Conservation (phyloP, 2,329 filamentous ascomycete genomes). For the Cladosporium sp. region DNA sequence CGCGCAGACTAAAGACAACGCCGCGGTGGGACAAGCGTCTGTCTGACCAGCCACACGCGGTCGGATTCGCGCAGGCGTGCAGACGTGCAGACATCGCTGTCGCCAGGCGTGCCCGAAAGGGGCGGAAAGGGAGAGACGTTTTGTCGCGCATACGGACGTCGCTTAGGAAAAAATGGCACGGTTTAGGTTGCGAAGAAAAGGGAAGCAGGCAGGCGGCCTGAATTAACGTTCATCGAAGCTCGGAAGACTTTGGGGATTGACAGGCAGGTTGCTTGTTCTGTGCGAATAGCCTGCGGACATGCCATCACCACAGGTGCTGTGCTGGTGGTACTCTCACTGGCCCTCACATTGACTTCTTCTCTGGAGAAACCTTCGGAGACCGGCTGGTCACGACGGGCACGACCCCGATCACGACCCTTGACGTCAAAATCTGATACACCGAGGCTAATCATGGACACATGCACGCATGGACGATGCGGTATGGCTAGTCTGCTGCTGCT, state of each 20-base stretch:
- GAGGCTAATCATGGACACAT: slow-evolving; percentile 3
- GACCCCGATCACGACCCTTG: background rate
- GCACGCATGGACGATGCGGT: slow-evolving; percentile 2
- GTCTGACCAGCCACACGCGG: slow-evolving; percentile 12
- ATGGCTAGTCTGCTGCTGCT: background rate
- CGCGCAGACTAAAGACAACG: slow-evolving; percentile 9
- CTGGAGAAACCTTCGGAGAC: background rate
- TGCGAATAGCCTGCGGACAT: background rate
- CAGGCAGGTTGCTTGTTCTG: background rate
- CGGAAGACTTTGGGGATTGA: background rate
- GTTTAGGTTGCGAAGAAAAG: background rate
- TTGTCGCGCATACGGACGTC: background rate
- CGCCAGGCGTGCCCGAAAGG: slow-evolving; percentile 3
- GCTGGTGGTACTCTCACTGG: background rate
- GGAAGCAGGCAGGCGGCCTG: background rate
- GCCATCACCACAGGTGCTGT: background rate
- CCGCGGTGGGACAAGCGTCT: slow-evolving; percentile 18
- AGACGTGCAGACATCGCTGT: background rate
- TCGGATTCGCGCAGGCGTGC: slow-evolving; percentile 15
- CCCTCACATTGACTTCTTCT: background rate
- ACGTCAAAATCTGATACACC: slow-evolving; percentile 3
- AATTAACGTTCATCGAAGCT: background rate
- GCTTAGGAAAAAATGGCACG: background rate
- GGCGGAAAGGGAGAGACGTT: background rate
- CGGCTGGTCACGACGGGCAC: background rate